Evolutionary conservation across 805 yeast species (phyloP).

Genomic region (Kazachstania viticola): DNA sequence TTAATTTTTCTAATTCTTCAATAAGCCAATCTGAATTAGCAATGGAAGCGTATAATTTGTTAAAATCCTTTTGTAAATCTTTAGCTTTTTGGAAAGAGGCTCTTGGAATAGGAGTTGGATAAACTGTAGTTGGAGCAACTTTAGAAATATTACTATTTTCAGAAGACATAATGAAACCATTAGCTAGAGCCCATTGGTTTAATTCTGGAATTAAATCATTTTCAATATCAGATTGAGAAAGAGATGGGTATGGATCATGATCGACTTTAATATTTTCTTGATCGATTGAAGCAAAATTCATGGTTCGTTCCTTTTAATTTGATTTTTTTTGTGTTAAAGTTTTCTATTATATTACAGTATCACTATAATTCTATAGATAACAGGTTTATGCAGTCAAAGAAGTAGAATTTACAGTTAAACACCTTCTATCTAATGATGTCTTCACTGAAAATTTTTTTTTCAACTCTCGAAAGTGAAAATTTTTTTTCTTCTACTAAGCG

Average conservation of each 20-base stretch:
- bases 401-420: too few relatives aligned
- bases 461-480: not conserved
- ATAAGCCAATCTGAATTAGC: conserved; percentile 54
- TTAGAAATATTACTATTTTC: conserved; percentile 37
- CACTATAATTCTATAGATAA: too few relatives aligned
- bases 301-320: not conserved
- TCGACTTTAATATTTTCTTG: not conserved
- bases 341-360: too few relatives aligned
- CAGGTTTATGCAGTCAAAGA: too few relatives aligned
- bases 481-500: not conserved
- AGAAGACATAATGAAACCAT: conserved; percentile 79
- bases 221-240: conserved; percentile 17
- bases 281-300: conserved; percentile 1
- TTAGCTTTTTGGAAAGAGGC: conserved; percentile 55
- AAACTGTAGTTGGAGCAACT: conserved; percentile 80
- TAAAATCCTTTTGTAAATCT: conserved; percentile 54
- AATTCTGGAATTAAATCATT: conserved; percentile 33
- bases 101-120: conserved; percentile 81
- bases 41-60: conserved; percentile 61
- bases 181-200: conserved; percentile 65
- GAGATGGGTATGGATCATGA: conserved; percentile 17
- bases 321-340: not conserved
- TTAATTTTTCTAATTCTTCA: conserved; percentile 36
- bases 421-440: too few relatives aligned
- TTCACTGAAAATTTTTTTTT: too few relatives aligned